A percentile compares a stretch with the other conserved stretches of the same genome.
phyloP scores from a whole-genome alignment of 306 rosid species.

The Delonix regia region DNA sequence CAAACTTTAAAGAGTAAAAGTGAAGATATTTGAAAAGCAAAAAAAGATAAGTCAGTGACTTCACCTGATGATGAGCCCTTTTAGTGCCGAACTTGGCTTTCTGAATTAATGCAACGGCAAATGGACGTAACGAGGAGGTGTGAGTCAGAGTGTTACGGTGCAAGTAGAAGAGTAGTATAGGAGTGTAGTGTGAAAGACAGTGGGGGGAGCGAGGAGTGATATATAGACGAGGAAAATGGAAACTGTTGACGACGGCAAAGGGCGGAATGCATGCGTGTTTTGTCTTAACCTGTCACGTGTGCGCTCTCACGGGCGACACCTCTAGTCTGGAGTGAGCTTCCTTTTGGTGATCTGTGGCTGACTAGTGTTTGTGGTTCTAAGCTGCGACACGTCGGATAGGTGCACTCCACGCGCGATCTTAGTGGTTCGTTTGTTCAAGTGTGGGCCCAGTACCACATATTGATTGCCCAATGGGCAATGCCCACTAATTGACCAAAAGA shows the following conservation, averaged over 20 bases:
- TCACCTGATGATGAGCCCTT: neutral
- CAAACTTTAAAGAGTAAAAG: too few species aligned
- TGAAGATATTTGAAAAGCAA: neutral
- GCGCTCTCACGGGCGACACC: constrained; percentile 47
- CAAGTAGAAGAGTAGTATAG: too few species aligned
- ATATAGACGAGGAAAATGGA: constrained; percentile 30
- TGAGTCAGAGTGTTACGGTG: too few species aligned
- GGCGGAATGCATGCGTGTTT: constrained; percentile 22
- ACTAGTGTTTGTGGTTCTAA: neutral
- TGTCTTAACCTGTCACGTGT: constrained; percentile 56
- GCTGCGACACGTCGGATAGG: constrained; percentile 2
- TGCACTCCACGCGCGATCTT: neutral
- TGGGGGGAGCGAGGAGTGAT: constrained; percentile 17
- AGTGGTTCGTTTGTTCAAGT: neutral
- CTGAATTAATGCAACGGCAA: neutral
- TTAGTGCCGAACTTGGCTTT: neutral
- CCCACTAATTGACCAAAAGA: neutral
- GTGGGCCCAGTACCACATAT: neutral
- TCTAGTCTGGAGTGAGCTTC: neutral
- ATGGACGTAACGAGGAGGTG: neutral
- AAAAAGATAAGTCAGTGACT: neutral
- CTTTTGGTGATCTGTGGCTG: neutral
- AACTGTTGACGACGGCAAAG: neutral
- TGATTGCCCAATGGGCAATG: neutral
- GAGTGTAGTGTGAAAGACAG: neutral